Conservation (phyloP, 257 asterid genomes). For the Rauvolfia tetraphylla region DNA sequence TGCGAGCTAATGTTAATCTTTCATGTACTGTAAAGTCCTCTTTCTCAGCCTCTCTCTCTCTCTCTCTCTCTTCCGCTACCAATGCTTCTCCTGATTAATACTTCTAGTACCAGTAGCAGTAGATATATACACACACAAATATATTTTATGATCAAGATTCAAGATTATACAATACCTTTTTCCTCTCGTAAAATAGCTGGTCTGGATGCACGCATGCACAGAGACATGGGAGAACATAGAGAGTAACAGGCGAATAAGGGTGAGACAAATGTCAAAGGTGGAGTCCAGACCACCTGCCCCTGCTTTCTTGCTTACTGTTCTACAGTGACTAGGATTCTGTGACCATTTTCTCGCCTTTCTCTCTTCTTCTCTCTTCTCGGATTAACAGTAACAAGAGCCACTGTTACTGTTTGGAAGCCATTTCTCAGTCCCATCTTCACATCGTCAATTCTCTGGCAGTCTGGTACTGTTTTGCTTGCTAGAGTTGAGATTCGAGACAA, state of each 20-base stretch:
- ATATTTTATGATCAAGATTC: background rate
- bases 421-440: background rate
- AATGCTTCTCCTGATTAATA: background rate
- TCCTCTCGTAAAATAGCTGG: background rate
- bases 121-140: background rate
- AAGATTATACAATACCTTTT: background rate
- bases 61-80: background rate
- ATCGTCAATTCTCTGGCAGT: background rate
- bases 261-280: conserved; percentile 25
- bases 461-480: background rate
- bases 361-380: background rate
- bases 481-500: background rate
- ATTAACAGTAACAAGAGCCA: background rate
- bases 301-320: conserved; percentile 18
- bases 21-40: conserved; percentile 9
- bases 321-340: conserved; percentile 32
- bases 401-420: background rate
- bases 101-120: background rate
- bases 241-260: conserved; percentile 21
- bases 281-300: conserved; percentile 19
- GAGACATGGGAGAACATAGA: background rate
- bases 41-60: background rate
- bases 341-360: conserved; percentile 13
- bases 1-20: conserved; percentile 17
- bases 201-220: conserved; percentile 10